Evolutionary conservation across 257 asterid species (phyloP).

Genomic region (Cordia subcordata): DNA sequence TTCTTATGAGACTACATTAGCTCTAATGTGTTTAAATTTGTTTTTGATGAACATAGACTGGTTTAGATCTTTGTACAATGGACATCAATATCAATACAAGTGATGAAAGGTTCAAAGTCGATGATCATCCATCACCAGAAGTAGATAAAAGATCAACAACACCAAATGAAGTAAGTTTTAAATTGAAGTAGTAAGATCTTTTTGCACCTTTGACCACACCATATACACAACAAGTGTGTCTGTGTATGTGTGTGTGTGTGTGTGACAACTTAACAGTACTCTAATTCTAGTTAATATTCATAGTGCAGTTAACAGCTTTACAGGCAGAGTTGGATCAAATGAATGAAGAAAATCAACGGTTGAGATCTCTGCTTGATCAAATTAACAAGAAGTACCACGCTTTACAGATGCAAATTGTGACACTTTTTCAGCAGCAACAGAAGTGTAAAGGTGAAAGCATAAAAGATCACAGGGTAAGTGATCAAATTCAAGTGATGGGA

Average conservation of each 20-base stretch:
- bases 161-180: constrained; percentile 25
- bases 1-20: too few species aligned
- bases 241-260: too few species aligned
- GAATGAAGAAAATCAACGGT: constrained; percentile 36
- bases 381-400: constrained; percentile 23
- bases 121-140: constrained; percentile 4
- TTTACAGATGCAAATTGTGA: constrained; percentile 25
- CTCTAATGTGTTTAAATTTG: background rate
- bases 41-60: constrained; percentile 18
- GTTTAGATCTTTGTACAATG: constrained; percentile 27
- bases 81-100: background rate
- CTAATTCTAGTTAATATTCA: too few species aligned
- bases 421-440: constrained; percentile 24
- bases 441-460: constrained; percentile 9
- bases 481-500: background rate
- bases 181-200: background rate
- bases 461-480: constrained; percentile 23
- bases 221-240: too few species aligned
- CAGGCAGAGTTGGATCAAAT: constrained; percentile 32
- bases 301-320: constrained; percentile 25
- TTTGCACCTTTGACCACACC: too few species aligned
- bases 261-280: too few species aligned
- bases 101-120: constrained; percentile 12
- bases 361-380: constrained; percentile 25
- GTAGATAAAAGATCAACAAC: background rate